A percentile compares a stretch with the other conserved stretches of the same genome.
phyloP scores from a whole-genome alignment of 768 basidiomycete genomes.

The Trametes cubensis region DNA sequence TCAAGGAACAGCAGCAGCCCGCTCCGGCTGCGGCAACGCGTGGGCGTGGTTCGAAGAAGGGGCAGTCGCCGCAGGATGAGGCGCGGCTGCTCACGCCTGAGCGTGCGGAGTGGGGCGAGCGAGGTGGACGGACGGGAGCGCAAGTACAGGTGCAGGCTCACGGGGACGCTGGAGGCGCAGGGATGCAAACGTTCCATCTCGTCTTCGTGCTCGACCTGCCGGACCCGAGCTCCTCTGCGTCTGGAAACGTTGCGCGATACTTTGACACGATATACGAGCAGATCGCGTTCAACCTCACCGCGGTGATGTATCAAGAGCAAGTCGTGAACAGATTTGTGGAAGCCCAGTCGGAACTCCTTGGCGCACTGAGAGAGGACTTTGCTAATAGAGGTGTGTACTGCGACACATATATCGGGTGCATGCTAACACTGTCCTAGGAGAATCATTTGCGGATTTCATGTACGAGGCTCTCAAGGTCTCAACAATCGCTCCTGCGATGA shows the following conservation, averaged over 20 bases:
- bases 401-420: no score
- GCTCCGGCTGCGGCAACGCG: conserved; percentile 47
- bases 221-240: conserved; percentile 83
- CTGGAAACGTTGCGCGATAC: conserved; percentile 75
- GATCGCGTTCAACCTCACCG: conserved; percentile 86
- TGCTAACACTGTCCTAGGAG: conserved; percentile 37
- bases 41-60: conserved; percentile 58
- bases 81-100: conserved; percentile 37
- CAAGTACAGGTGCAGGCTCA: not conserved
- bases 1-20: conserved; percentile 64
- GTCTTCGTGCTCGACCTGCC: conserved; percentile 87
- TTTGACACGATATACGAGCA: conserved; percentile 89
- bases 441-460: conserved; percentile 59
- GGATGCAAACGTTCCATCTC: conserved; percentile 82
- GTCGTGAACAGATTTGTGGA: conserved; percentile 86
- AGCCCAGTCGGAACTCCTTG: conserved; percentile 71
- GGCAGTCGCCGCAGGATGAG: conserved; percentile 34
- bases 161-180: conserved; percentile 33
- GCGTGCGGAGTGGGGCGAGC: conserved; percentile 29
- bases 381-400: conserved; percentile 56
- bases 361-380: conserved; percentile 69
- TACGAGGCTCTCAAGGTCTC: conserved; percentile 62
- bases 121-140: not conserved
- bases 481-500: conserved; percentile 79
- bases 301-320: conserved; percentile 91